A percentile compares a stretch with the other conserved stretches of the same genome.
Conservation (phyloP, 176 grass and related monocot genomes). For the Alopecurus myosuroides region DNA sequence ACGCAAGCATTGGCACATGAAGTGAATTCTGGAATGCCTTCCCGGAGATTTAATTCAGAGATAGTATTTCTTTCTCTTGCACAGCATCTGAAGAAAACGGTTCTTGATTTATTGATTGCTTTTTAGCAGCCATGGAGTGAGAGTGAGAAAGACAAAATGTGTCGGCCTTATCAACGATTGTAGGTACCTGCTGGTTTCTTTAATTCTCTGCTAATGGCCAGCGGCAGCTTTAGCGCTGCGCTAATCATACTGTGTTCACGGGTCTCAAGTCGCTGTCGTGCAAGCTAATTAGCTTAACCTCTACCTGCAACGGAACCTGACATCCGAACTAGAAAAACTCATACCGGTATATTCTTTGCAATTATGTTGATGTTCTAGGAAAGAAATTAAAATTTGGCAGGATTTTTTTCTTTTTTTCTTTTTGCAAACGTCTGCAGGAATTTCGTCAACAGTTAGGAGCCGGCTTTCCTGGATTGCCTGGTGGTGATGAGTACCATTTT, state of each 20-base stretch:
- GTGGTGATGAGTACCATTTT: background rate
- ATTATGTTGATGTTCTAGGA: background rate
- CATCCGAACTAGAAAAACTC: conserved; percentile 27
- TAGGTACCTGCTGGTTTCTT: conserved; percentile 4
- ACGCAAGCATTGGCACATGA: conserved; percentile 26
- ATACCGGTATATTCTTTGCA: background rate
- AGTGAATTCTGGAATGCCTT: background rate
- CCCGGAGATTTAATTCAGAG: background rate
- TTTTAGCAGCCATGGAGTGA: background rate
- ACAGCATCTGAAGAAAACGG: background rate
- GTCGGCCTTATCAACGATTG: conserved; percentile 12
- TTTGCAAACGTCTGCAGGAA: background rate
- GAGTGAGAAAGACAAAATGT: background rate
- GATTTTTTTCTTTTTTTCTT: background rate
- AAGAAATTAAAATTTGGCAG: background rate
- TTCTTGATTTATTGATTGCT: background rate
- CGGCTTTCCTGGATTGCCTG: conserved; percentile 1
- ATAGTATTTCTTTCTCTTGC: background rate
- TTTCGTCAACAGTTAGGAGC: background rate
- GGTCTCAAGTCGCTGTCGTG: conserved; percentile 32
- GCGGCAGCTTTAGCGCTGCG: background rate
- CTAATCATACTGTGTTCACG: background rate
- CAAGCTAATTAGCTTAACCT: background rate
- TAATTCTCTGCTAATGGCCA: conserved; percentile 11
- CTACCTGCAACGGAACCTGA: conserved; percentile 25